Conservation (phyloP, 768 basidiomycete genomes). For the Boletus rufocinnamomeus region DNA sequence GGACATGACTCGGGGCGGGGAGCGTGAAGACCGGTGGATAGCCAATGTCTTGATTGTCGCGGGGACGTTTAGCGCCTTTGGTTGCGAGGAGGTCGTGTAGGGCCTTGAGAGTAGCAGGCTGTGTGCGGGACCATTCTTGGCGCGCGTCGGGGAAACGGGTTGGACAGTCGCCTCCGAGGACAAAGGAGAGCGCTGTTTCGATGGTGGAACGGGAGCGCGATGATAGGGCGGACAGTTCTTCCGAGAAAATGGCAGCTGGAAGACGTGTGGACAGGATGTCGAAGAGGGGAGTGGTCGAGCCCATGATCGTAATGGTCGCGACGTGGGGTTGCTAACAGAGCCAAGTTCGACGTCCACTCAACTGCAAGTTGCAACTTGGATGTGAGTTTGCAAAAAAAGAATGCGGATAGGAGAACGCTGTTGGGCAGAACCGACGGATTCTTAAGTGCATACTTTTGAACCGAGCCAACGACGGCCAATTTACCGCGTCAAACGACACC, state of each 20-base stretch:
- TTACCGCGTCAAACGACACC: not conserved
- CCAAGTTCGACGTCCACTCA: not conserved
- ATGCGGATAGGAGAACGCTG: too few relatives aligned
- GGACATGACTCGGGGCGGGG: slow-evolving; percentile 38
- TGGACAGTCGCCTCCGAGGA: slow-evolving; percentile 31
- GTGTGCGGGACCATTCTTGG: slow-evolving; percentile 28
- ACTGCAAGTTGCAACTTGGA: not conserved
- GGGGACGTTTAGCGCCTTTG: slow-evolving; percentile 25
- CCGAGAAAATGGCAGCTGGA: slow-evolving; percentile 12
- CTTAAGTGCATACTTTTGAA: not conserved
- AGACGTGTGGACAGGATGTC: slow-evolving; percentile 24
- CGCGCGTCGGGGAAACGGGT: slow-evolving; percentile 12
- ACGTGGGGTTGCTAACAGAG: too few relatives aligned
- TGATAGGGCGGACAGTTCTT: not conserved
- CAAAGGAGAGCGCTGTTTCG: slow-evolving; percentile 35
- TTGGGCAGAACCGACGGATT: not conserved
- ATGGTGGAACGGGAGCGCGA: slow-evolving; percentile 10
- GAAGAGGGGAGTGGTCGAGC: slow-evolving; percentile 28
- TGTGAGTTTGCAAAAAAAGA: not conserved
- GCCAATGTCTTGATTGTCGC: slow-evolving; percentile 29
- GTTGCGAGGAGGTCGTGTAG: slow-evolving; percentile 16
- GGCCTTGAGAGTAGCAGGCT: slow-evolving; percentile 26
- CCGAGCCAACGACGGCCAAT: not conserved
- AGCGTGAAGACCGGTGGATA: slow-evolving; percentile 58
- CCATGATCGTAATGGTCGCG: too few relatives aligned